Base-by-base conservation (phyloP, 345 rosid genomes). In the Turnera subulata region DNA sequence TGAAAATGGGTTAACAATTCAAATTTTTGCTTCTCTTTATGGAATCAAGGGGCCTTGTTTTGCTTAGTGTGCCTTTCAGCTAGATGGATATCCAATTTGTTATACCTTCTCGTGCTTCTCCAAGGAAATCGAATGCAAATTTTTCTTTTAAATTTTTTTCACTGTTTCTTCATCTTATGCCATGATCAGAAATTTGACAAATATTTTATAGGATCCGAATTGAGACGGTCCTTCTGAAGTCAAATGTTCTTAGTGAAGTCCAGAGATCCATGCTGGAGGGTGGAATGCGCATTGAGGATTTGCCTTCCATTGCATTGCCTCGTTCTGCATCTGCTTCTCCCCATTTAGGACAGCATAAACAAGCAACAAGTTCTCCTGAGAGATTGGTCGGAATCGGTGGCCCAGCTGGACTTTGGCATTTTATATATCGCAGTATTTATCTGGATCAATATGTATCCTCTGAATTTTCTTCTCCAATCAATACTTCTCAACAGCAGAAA, bases 321-420 rank as follows among this genome's bases (percentile, higher is more conserved):
- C 89, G 75, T 45, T 58, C 76, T 45, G 80, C 76, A 58, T 71
- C 71, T 49, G 29, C 84, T 64, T 63, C 76, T 42, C 66, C 76
- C 58, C 78, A 56, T 63, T 51, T 80, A 39, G 78, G 85, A 50
- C 80, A 79, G 14, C 75, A 59, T 56, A 77, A 67, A 53, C 68
- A 35, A 46, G 62, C 72, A 25, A 71, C 81, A 19, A 69, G 82
- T 63, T 75, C 75, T 68, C 78, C 77, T 39, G 85, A 82, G 53
- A 70, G 72, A 71, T 40, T 70, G 50, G 71, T 70, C 56, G 93
- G 96, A 54, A 74, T 81, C 16, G 97, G 99, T 59, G 99, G 96
- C 56, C 95, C 95, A 46, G 84, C 84, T 53, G 99, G 97, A 71
- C 83, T 94, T 35, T 90, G 97, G 97, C 95, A 94, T 83, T 94